A percentile compares a stretch with the other conserved stretches of the same genome.
Conservation (phyloP, 2,329 filamentous ascomycete species). For the Nigrograna mackinnonii region DNA sequence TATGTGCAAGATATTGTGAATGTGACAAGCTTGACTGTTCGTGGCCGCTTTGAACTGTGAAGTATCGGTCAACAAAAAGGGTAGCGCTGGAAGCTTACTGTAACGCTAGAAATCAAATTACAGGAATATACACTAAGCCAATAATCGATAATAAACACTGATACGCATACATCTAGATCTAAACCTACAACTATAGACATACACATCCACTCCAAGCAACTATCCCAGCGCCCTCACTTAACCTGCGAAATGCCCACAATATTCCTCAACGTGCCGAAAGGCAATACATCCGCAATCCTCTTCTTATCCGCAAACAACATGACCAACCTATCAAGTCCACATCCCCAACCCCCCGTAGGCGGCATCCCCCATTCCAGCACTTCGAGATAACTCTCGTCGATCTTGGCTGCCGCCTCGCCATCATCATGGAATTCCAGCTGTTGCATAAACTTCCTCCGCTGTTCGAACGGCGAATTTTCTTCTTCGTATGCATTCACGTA, state of each 20-base stretch:
- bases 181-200: too few species aligned
- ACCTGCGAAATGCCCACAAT: constrained; percentile 46
- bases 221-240: too few species aligned
- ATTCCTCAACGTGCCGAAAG: constrained; percentile 81
- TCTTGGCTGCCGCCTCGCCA: constrained; percentile 43
- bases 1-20: too few species aligned
- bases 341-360: constrained; percentile 97
- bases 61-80: too few species aligned
- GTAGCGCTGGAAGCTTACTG: too few species aligned
- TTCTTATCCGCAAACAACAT: constrained; percentile 85
- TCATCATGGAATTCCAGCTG: constrained; percentile 49
- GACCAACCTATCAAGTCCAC: constrained; percentile 84
- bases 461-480: constrained; percentile 89
- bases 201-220: too few species aligned
- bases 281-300: constrained; percentile 82
- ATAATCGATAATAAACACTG: too few species aligned
- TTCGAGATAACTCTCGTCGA: constrained; percentile 82
- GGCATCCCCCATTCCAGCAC: constrained; percentile 87
- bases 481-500: constrained; percentile 98
- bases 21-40: too few species aligned
- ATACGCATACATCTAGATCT: too few species aligned
- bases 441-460: constrained; percentile 78
- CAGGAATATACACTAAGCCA: too few species aligned
- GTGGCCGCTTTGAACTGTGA: too few species aligned
- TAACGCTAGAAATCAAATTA: too few species aligned